Conservation (phyloP, 2,329 filamentous ascomycete species). For the Alternaria gaisen region DNA sequence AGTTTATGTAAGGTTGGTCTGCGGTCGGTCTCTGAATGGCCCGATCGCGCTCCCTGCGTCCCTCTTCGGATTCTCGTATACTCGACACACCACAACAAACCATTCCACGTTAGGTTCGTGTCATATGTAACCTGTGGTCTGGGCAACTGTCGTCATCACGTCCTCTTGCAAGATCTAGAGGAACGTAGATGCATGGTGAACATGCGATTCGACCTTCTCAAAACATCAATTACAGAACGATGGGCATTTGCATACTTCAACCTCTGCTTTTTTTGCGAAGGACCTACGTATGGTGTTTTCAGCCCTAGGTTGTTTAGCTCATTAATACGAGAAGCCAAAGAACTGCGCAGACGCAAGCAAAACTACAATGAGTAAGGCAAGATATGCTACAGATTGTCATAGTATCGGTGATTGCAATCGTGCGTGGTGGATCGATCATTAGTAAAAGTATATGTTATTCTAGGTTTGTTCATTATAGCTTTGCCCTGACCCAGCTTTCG, state of each 20-base stretch:
- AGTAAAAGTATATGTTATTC: background rate
- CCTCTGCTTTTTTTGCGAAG: background rate
- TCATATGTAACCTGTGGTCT: background rate
- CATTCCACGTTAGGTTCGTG: background rate
- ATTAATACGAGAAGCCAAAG: no score
- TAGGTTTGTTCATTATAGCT: conserved; percentile 32
- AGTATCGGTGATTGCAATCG: background rate
- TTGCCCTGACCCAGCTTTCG: conserved; percentile 50
- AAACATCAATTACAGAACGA: background rate
- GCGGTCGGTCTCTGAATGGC: background rate
- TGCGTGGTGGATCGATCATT: background rate
- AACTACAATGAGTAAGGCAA: background rate
- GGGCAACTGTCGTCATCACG: background rate
- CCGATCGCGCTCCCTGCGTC: background rate
- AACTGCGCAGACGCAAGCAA: background rate
- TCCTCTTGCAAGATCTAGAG: background rate
- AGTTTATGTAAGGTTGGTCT: background rate
- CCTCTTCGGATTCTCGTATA: conserved; percentile 2
- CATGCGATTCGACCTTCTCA: background rate
- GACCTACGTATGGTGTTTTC: background rate
- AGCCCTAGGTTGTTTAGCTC: background rate
- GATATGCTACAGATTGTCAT: background rate
- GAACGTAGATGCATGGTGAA: background rate
- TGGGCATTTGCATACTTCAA: no score
- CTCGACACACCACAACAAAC: background rate